Evolutionary conservation across 192 early-diverging fungal species (phyloP).

Genomic region (Thamnidium elegans): DNA sequence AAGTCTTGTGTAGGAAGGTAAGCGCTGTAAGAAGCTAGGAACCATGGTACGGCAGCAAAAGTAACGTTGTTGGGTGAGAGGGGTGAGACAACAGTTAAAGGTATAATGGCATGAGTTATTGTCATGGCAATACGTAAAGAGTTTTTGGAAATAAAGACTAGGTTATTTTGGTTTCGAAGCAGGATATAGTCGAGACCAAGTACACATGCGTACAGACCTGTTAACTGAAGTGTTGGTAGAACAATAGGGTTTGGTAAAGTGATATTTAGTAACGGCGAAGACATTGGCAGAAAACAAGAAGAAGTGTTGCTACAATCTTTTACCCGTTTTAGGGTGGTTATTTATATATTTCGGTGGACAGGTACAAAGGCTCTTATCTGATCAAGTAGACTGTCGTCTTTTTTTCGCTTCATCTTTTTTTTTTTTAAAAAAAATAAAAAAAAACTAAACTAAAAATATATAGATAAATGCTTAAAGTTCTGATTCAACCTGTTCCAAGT

Average conservation of each 20-base stretch:
- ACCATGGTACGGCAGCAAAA: conserved; percentile 9
- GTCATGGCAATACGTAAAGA: background rate
- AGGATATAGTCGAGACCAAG: conserved; percentile 5
- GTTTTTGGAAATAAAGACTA: background rate
- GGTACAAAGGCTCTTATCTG: no score
- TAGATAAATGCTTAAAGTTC: no score
- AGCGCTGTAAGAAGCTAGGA: conserved; percentile 1
- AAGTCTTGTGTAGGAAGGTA: background rate
- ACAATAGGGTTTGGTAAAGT: conserved; percentile 1
- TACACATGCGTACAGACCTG: conserved; percentile 7
- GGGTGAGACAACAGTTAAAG: conserved; percentile 1
- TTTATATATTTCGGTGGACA: no score
- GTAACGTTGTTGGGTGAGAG: conserved; percentile 6
- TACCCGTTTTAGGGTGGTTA: no score
- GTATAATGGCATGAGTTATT: background rate
- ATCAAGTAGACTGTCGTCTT: no score
- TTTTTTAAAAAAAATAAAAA: no score
- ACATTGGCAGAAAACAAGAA: background rate
- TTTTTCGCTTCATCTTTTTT: no score
- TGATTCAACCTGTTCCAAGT: no score
- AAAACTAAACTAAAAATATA: no score
- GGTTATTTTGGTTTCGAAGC: conserved; percentile 2
- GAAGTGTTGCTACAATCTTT: no score
- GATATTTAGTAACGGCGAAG: background rate
- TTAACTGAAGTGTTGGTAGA: background rate